These are phyloP conservation scores for barrel medic (Medicago truncatula) DNA, from an alignment of 306 rosid genomes.

Conservation along the genomic window MtrunA17r5.0-ANR NC_053042.1:55405501-55406000, in stretches of 20 bases:
- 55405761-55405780: slow-evolving; percentile 83
- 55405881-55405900: slow-evolving; percentile 94
- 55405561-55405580: too few species aligned
- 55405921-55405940: slow-evolving; percentile 90
- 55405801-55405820: slow-evolving; percentile 85
- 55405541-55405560: too few species aligned
- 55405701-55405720: slow-evolving; percentile 96
- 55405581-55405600: neutral
- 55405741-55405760: slow-evolving; percentile 96
- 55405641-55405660: slow-evolving; percentile 32
- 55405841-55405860: slow-evolving; percentile 99
- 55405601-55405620: slow-evolving; percentile 8
- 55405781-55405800: slow-evolving; percentile 61
- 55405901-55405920: slow-evolving; percentile 96
- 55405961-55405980: slow-evolving; percentile 19
- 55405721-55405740: slow-evolving; percentile 94
- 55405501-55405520: slow-evolving; percentile 85
- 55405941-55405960: slow-evolving; percentile 28
- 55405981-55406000: slow-evolving; percentile 17
- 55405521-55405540: slow-evolving; percentile 65
- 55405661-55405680: slow-evolving; percentile 65
- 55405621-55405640: slow-evolving; percentile 17
- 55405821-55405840: slow-evolving; percentile 98
- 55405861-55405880: slow-evolving; percentile 97
- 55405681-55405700: slow-evolving; percentile 93